Conservation (phyloP, 306 rosid species). For the Cucumis hystrix region DNA sequence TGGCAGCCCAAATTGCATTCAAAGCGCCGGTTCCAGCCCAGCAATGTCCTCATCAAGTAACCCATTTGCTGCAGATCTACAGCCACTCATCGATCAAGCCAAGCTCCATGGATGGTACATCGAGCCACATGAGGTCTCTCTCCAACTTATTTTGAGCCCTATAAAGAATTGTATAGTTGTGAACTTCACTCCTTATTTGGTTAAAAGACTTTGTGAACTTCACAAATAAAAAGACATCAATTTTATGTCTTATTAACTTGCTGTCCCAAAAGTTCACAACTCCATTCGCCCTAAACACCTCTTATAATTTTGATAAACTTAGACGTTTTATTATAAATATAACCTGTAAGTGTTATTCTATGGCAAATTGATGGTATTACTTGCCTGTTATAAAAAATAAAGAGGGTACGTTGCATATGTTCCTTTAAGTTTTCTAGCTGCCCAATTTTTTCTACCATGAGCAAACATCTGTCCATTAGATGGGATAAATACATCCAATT, state of each 20-base stretch:
- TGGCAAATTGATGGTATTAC: no score
- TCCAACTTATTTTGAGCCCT: neutral
- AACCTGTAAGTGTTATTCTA: neutral
- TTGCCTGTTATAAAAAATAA: no score
- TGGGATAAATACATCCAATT: neutral
- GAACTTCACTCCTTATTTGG: no score
- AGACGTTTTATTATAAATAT: neutral
- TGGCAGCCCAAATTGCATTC: neutral
- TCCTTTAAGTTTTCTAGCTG: neutral
- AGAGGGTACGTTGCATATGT: neutral
- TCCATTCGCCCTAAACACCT: no score
- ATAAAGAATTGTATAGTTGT: no score
- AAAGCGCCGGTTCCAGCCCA: slow-evolving; percentile 12
- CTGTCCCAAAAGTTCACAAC: no score
- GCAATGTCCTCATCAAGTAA: slow-evolving; percentile 1
- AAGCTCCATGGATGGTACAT: slow-evolving; percentile 61
- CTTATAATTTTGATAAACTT: neutral
- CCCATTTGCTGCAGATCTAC: slow-evolving; percentile 27
- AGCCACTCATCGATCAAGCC: slow-evolving; percentile 33
- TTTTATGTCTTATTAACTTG: no score
- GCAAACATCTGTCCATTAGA: neutral
- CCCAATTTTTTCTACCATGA: neutral
- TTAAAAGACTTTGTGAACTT: no score
- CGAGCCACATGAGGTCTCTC: slow-evolving; percentile 43
- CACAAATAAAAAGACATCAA: no score